Evolutionary conservation across 306 rosid genomes (phyloP).

Genomic region (cucumber (Cucumis sativus)): Cucumber_9930_V3 NC_026661.2:18848501-18849000

Average conservation of each 20-base stretch:
- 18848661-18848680: neutral
- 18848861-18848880: too few species aligned
- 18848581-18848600: neutral
- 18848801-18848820: neutral
- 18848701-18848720: neutral
- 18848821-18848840: neutral
- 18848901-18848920: too few species aligned
- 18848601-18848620: neutral
- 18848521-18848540: too few species aligned
- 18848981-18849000: too few species aligned
- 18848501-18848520: too few species aligned
- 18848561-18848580: neutral
- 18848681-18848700: too few species aligned
- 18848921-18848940: too few species aligned
- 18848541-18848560: too few species aligned
- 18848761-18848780: neutral
- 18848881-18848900: too few species aligned
- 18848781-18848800: neutral
- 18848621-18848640: neutral
- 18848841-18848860: too few species aligned
- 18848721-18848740: neutral
- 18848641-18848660: neutral
- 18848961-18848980: too few species aligned
- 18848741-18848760: neutral
- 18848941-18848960: too few species aligned